phyloP scores from a whole-genome alignment of 1,284 basidiomycete genomes.

The Ustilago curta region DNA sequence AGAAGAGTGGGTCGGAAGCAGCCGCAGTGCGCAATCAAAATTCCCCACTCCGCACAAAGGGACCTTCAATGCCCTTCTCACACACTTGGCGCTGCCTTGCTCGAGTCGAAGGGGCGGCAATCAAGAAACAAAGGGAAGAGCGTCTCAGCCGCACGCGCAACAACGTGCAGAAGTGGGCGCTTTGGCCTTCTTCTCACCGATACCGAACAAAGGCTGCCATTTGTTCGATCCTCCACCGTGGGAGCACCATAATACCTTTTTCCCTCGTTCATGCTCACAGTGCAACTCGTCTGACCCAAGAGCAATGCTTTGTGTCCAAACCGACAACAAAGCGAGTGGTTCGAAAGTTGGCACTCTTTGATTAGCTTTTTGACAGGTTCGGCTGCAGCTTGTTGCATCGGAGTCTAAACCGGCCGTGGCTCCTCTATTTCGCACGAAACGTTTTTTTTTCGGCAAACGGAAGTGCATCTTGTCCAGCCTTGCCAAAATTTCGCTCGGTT shows the following conservation, averaged over 20 bases:
- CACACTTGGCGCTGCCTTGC: background rate
- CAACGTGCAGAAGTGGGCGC: slow-evolving; percentile 12
- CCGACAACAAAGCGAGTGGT: slow-evolving; percentile 26
- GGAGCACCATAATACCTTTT: background rate
- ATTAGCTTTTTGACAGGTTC: slow-evolving; percentile 48
- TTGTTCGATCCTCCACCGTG: slow-evolving; percentile 3
- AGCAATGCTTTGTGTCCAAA: slow-evolving; percentile 1
- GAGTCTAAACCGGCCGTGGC: slow-evolving; percentile 11
- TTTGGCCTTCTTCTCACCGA: slow-evolving; percentile 5
- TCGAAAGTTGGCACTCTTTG: slow-evolving; percentile 21
- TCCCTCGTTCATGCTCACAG: no score
- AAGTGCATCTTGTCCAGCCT: slow-evolving; percentile 13
- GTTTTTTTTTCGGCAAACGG: slow-evolving; percentile 28
- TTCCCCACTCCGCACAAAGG: slow-evolving; percentile 23
- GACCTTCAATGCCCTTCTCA: background rate
- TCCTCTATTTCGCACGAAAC: slow-evolving; percentile 21
- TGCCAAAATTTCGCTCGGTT: slow-evolving; percentile 28
- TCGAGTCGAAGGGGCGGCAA: background rate
- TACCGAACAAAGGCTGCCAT: background rate
- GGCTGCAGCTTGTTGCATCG: slow-evolving; percentile 36
- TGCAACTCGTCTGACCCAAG: slow-evolving; percentile 4
- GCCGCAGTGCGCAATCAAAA: background rate
- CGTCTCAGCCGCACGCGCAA: background rate
- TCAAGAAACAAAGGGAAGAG: background rate
- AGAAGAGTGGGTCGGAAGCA: slow-evolving; percentile 10